Conservation (phyloP, 768 basidiomycete species). For the Amanita subjunquillea region DNA sequence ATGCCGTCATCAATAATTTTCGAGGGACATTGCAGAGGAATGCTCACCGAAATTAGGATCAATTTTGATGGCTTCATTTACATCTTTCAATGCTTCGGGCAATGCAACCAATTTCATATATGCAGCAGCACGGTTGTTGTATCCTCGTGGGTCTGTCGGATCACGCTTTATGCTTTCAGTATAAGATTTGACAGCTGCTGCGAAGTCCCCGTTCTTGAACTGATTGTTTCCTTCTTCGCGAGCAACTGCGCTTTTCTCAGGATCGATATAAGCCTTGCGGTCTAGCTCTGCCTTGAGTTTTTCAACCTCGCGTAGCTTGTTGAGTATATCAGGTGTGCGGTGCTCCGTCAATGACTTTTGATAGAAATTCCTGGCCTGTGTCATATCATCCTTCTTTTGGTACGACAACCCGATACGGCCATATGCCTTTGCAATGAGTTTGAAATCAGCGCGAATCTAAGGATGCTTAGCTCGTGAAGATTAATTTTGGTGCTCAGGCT, state of each 20-base stretch:
- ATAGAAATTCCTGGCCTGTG: conserved; percentile 80
- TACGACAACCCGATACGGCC: conserved; percentile 86
- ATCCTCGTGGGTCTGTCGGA: conserved; percentile 81
- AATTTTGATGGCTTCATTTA: conserved; percentile 83
- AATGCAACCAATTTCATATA: conserved; percentile 92
- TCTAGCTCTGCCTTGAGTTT: conserved; percentile 69
- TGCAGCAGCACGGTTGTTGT: conserved; percentile 97
- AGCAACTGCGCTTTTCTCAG: conserved; percentile 68
- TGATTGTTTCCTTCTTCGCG: conserved; percentile 87
- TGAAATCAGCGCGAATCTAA: conserved; percentile 86
- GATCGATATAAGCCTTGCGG: conserved; percentile 78
- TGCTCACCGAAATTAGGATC: conserved; percentile 75
- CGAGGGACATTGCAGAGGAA: neutral
- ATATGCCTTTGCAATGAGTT: conserved; percentile 88
- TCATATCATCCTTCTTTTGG: conserved; percentile 66
- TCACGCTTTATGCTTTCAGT: conserved; percentile 95
- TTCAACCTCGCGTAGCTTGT: conserved; percentile 83
- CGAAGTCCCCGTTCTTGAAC: conserved; percentile 93
- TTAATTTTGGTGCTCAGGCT: conserved; percentile 10
- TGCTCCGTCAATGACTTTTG: conserved; percentile 94
- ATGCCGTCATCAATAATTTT: neutral
- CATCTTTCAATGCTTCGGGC: conserved; percentile 95
- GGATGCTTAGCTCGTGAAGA: neutral
- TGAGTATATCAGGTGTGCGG: conserved; percentile 85
- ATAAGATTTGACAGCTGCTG: conserved; percentile 83